phyloP scores from a whole-genome alignment of 2,329 filamentous ascomycete species.

The Saccharata proteae region DNA sequence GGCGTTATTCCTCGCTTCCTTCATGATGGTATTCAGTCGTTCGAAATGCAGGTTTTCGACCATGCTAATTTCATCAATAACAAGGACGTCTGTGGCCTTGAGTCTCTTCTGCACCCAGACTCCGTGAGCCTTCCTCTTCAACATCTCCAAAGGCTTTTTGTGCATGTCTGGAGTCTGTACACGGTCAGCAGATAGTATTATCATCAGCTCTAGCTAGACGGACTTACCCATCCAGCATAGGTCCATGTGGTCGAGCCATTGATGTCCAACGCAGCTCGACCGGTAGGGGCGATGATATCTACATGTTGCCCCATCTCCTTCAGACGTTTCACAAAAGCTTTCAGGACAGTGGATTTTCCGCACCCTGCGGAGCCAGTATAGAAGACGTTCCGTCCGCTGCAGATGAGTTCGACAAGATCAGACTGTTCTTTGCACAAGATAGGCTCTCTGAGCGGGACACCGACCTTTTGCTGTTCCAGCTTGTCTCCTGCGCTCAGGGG shows the following conservation, averaged over 20 bases:
- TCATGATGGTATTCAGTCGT: conserved; percentile 38
- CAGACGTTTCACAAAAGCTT: conserved; percentile 34
- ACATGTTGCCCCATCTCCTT: conserved; percentile 26
- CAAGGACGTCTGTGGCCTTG: conserved; percentile 38
- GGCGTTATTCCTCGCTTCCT: conserved; percentile 19
- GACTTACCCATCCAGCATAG: conserved; percentile 45
- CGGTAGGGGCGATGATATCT: conserved; percentile 46
- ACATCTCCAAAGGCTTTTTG: conserved; percentile 27
- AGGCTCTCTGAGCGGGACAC: too few species aligned
- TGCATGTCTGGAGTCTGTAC: conserved; percentile 26
- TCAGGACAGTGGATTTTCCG: conserved; percentile 46
- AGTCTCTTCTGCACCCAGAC: conserved; percentile 28
- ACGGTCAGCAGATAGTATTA: not conserved
- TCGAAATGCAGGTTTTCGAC: conserved; percentile 44
- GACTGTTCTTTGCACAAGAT: too few species aligned
- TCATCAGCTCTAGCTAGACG: not conserved
- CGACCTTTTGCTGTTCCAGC: too few species aligned
- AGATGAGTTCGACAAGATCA: too few species aligned
- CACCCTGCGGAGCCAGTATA: conserved; percentile 53
- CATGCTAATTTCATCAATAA: conserved; percentile 59
- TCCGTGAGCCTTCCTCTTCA: conserved; percentile 22
- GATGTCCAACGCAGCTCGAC: conserved; percentile 45
- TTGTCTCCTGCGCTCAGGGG: too few species aligned
- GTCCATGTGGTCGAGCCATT: conserved; percentile 44
- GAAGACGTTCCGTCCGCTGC: too few species aligned